A percentile compares a stretch with the other conserved stretches of the same genome.
phyloP scores from a whole-genome alignment of 257 asterid species.

The Forsythia viridissima region DNA sequence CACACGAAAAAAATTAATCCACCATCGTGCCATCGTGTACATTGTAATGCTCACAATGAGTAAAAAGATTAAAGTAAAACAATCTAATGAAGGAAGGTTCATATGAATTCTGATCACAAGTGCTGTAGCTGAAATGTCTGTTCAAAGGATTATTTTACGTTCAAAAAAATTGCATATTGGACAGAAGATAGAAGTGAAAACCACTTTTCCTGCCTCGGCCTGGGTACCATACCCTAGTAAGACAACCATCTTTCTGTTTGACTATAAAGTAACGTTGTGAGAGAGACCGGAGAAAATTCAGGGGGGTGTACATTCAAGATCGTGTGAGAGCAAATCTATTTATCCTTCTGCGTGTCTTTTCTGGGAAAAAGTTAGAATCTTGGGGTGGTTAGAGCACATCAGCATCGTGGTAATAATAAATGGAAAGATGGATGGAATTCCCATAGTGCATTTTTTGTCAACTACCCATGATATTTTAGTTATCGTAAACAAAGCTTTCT shows the following conservation, averaged over 20 bases:
- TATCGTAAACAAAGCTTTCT: conserved; percentile 1
- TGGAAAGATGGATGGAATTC: background rate
- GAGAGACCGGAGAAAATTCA: background rate
- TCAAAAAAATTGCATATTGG: background rate
- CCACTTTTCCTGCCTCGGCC: too few relatives aligned
- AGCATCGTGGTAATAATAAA: conserved; percentile 6
- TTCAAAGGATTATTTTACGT: background rate
- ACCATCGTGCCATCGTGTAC: background rate
- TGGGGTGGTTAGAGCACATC: background rate
- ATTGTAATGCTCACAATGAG: background rate
- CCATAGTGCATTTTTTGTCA: conserved; percentile 9
- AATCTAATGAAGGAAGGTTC: background rate
- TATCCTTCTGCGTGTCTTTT: background rate
- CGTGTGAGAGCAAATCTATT: background rate
- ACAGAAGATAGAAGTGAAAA: background rate
- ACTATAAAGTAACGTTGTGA: background rate
- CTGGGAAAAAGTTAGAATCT: background rate
- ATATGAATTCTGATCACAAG: background rate
- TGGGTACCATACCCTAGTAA: background rate
- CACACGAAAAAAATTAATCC: background rate
- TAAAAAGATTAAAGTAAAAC: background rate
- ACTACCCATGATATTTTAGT: conserved; percentile 1
- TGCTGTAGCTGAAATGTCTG: background rate
- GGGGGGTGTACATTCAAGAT: background rate
- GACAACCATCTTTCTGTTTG: background rate